Conservation (phyloP, 2,329 filamentous ascomycete species). For the Diaporthe vaccinii region DNA sequence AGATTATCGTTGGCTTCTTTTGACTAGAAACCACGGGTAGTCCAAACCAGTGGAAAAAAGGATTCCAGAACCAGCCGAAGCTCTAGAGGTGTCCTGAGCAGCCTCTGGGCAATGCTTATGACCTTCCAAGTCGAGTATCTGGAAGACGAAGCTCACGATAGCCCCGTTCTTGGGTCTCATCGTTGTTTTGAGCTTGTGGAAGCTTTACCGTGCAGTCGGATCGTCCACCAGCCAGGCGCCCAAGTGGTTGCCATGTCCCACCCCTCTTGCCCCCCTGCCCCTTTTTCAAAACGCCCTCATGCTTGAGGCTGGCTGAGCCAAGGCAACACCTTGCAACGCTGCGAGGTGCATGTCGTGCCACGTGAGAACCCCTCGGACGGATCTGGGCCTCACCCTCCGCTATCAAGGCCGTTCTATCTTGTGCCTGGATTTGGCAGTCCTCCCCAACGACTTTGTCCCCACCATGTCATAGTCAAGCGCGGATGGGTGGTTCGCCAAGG, state of each 20-base stretch:
- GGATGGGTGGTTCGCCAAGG: conserved; percentile 6
- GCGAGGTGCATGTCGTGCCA: conserved; percentile 17
- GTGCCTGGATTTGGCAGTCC: background rate
- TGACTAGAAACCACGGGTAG: background rate
- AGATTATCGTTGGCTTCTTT: background rate
- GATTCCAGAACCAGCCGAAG: conserved; percentile 13
- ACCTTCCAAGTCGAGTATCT: conserved; percentile 23
- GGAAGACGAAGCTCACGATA: conserved; percentile 10
- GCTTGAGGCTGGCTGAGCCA: conserved; percentile 22
- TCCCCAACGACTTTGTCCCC: background rate
- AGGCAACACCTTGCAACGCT: conserved; percentile 15
- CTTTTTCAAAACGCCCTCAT: background rate
- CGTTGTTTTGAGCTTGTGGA: background rate
- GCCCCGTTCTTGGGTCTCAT: conserved; percentile 5
- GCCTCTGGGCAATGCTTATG: conserved; percentile 21
- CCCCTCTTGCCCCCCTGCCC: background rate
- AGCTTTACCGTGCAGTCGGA: conserved; percentile 10
- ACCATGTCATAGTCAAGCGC: background rate
- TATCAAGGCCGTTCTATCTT: background rate
- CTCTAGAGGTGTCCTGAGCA: background rate
- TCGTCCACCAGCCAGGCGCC: background rate
- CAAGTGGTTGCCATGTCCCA: background rate
- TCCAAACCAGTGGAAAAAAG: background rate
- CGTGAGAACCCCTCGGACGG: background rate
- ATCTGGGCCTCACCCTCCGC: background rate